These are phyloP conservation scores for Solanum pennellii DNA, from an alignment of 257 asterid species.

Conservation along the genomic window DNA sequence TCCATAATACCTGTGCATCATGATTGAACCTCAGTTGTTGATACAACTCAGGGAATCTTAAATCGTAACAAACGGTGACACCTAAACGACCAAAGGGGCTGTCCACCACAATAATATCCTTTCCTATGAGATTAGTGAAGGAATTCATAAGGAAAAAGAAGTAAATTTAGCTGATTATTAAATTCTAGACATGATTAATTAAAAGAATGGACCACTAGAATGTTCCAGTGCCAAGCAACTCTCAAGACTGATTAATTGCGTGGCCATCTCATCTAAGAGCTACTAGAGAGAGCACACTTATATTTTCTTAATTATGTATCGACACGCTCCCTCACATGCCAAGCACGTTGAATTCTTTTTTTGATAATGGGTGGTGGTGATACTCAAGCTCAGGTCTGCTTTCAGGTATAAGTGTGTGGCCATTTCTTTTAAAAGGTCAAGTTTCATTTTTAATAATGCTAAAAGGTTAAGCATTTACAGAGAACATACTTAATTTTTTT, in stretches of 20 bases:
- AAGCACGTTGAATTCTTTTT: background rate
- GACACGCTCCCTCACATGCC: background rate
- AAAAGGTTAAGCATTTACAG: background rate
- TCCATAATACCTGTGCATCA: conserved; percentile 38
- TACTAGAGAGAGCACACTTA: background rate
- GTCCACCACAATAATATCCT: conserved; percentile 54
- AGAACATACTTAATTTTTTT: background rate
- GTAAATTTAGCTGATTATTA: background rate
- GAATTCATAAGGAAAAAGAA: background rate
- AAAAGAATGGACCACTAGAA: background rate
- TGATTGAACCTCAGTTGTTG: conserved; percentile 78
- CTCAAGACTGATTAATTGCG: background rate
- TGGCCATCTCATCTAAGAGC: background rate
- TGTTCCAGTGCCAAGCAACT: background rate
- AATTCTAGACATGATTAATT: background rate
- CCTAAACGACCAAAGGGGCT: conserved; percentile 84
- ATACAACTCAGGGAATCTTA: conserved; percentile 91
- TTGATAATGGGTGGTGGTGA: background rate
- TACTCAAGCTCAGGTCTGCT: background rate
- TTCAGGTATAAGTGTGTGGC: background rate
- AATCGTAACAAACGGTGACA: conserved; percentile 83
- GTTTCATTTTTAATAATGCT: background rate
- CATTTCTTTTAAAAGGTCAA: background rate
- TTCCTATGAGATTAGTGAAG: conserved; percentile 24
- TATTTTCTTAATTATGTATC: background rate